Evolutionary conservation across 148 eudicot genomes (phyloP).

Genomic region (Camellia granthamiana): DNA sequence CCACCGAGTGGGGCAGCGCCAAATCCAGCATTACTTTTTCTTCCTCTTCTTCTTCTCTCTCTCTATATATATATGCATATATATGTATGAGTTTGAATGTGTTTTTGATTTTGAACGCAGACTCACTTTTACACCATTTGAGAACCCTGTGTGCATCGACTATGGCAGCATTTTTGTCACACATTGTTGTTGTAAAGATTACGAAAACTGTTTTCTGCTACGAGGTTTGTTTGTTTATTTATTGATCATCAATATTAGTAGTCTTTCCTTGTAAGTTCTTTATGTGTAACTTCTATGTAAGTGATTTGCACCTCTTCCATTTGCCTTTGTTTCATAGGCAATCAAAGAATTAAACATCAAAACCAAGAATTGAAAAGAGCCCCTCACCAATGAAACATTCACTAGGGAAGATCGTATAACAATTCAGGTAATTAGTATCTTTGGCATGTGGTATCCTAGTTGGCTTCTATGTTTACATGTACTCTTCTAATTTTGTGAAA

Average conservation of each 20-base stretch:
- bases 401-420: slow-evolving; percentile 31
- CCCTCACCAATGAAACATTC: slow-evolving; percentile 92
- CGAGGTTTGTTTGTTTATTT: slow-evolving; percentile 50
- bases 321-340: slow-evolving; percentile 40
- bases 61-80: background rate
- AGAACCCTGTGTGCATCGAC: slow-evolving; percentile 66
- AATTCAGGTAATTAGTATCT: slow-evolving; percentile 36
- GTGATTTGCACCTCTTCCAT: no score
- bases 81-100: background rate
- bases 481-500: no score
- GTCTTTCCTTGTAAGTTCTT: background rate
- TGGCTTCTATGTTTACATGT: background rate
- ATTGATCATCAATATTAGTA: background rate
- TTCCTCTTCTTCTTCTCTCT: background rate
- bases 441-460: background rate
- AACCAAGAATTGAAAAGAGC: slow-evolving; percentile 96
- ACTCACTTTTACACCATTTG: slow-evolving; percentile 90
- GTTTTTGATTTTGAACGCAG: slow-evolving; percentile 35
- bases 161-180: slow-evolving; percentile 95
- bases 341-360: slow-evolving; percentile 91
- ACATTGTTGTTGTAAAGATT: slow-evolving; percentile 90
- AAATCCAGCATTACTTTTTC: slow-evolving; percentile 64
- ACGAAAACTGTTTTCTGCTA: slow-evolving; percentile 96
- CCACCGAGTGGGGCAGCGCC: slow-evolving; percentile 99
- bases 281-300: background rate